Percentiles rank a stretch among this genome's conserved stretches.
Conservation (phyloP, 1,284 basidiomycete species). For the Ustilago xerochloae region DNA sequence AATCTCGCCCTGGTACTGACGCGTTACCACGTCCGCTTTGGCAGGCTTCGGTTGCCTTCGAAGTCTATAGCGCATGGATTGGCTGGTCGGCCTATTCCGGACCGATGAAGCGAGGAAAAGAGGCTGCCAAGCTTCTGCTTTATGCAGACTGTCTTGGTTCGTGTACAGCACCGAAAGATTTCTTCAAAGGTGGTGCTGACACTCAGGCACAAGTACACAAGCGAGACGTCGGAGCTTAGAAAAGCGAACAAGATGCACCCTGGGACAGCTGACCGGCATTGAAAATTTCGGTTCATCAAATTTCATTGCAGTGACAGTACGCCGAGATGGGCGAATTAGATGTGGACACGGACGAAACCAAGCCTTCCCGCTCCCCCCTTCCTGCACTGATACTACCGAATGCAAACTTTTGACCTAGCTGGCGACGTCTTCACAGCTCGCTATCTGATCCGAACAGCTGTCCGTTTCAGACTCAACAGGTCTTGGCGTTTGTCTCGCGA, state of each 20-base stretch:
- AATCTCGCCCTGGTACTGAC: too few relatives aligned
- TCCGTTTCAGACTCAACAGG: background rate
- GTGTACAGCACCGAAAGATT: background rate
- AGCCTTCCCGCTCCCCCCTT: background rate
- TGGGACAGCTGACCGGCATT: constrained; percentile 1
- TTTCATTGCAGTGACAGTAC: background rate
- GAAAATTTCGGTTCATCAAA: background rate
- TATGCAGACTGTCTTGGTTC: background rate
- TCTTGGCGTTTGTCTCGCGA: background rate
- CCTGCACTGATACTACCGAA: too few relatives aligned
- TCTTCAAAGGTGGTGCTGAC: background rate
- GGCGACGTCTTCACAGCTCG: background rate
- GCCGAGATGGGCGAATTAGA: constrained; percentile 5
- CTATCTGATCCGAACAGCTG: constrained; percentile 8
- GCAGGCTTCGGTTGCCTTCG: too few relatives aligned
- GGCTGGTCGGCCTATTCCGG: background rate
- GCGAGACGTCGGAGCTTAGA: constrained; percentile 1
- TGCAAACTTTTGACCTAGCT: background rate
- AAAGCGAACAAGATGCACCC: background rate
- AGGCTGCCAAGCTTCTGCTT: constrained; percentile 1
- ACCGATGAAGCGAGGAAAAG: background rate
- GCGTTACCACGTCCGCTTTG: too few relatives aligned
- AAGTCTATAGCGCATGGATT: background rate
- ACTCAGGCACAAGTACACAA: background rate
- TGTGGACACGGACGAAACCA: background rate